These are phyloP conservation scores for Tanacetum coccineum DNA, from an alignment of 129 eudicot genomes.

Conservation along the genomic window DNA sequence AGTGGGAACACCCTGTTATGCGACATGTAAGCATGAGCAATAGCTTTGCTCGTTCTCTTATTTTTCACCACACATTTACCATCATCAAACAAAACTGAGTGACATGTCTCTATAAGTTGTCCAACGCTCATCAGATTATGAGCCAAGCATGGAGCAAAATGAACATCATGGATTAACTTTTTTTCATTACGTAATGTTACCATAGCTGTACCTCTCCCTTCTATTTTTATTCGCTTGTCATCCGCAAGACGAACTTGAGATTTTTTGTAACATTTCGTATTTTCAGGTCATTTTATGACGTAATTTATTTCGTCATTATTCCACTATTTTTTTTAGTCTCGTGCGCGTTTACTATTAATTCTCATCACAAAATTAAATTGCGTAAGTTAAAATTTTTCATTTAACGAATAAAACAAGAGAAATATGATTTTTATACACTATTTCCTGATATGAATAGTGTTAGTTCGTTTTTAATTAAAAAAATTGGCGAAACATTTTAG, in stretches of 20 bases:
- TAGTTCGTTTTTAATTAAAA: no score
- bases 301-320: no score
- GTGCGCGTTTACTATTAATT: no score
- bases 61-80: neutral
- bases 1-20: neutral
- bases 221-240: conserved; percentile 2
- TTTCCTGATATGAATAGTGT: no score
- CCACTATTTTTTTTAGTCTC: no score
- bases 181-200: neutral
- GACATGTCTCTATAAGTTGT: neutral
- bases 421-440: no score
- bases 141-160: neutral
- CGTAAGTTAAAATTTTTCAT: no score
- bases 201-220: conserved; percentile 6
- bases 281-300: no score
- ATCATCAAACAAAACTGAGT: neutral
- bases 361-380: no score
- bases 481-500: no score
- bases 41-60: neutral
- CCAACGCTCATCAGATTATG: conserved; percentile 18
- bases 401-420: no score
- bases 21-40: neutral
- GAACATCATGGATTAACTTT: neutral
- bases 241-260: conserved; percentile 6
- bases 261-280: no score